Percentiles rank a stretch among this genome's conserved stretches.
Evolutionary conservation across 306 rosid species (phyloP).

Genomic region (Cicer bijugum): DNA sequence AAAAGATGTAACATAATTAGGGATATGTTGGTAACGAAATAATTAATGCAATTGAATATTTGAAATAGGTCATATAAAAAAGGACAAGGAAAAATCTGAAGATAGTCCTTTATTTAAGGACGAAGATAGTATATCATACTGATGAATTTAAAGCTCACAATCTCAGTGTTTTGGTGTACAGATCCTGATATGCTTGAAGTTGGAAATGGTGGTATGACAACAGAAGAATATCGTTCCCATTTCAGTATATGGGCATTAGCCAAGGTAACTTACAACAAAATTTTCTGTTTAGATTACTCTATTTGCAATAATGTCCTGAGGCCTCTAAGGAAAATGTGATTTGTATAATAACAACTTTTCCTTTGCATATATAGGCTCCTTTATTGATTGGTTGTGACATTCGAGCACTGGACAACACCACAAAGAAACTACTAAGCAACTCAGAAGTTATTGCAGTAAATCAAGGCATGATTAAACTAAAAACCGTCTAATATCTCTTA

Average conservation of each 20-base stretch:
- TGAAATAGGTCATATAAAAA: no score
- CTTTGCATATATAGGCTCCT: conserved; percentile 45
- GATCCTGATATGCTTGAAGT: conserved; percentile 93
- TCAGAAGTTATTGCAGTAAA: conserved; percentile 73
- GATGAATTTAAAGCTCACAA: conserved; percentile 14
- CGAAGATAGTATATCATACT: background rate
- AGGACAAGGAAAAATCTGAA: no score
- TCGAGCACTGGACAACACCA: conserved; percentile 58
- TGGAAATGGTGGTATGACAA: conserved; percentile 83
- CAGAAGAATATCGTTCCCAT: conserved; percentile 78
- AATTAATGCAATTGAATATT: no score
- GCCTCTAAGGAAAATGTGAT: background rate
- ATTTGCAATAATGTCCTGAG: conserved; percentile 10
- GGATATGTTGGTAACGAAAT: no score
- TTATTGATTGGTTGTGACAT: conserved; percentile 77
- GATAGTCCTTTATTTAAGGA: no score
- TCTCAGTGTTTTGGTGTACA: conserved; percentile 35
- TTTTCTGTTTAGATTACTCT: conserved; percentile 3
- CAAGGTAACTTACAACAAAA: conserved; percentile 53
- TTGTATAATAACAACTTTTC: background rate
- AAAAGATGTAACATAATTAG: no score
- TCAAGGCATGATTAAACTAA: conserved; percentile 57
- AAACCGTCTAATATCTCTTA: background rate
- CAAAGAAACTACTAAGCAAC: conserved; percentile 62
- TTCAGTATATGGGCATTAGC: conserved; percentile 82